Evolutionary conservation across 352 stramenopile genomes (phyloP).

Genomic region (Thraustochytrium sp.): DNA sequence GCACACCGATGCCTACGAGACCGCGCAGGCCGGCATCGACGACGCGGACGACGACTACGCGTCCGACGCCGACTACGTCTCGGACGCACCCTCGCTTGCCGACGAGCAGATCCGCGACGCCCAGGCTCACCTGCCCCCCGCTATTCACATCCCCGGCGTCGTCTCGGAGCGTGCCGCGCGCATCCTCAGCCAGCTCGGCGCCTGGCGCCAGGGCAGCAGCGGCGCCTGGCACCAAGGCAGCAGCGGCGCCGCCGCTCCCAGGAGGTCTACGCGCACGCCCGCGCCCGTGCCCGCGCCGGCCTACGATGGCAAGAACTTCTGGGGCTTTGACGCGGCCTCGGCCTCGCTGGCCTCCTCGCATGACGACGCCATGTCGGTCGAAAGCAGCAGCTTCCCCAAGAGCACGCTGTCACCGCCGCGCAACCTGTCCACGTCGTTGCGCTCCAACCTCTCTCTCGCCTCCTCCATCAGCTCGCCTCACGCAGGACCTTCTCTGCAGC

Average conservation of each 20-base stretch:
- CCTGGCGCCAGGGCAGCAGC: too few species aligned
- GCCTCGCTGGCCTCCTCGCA: neutral
- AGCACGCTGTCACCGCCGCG: too few species aligned
- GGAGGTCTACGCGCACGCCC: too few species aligned
- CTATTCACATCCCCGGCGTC: constrained; percentile 4
- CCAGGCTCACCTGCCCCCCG: neutral
- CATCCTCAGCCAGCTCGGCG: constrained; percentile 16
- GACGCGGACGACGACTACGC: neutral
- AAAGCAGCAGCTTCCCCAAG: neutral
- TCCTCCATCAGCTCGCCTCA: neutral
- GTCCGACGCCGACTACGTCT: neutral
- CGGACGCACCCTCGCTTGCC: neutral
- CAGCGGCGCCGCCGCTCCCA: too few species aligned
- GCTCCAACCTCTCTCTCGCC: neutral
- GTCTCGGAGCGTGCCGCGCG: constrained; percentile 9
- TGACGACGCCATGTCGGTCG: constrained; percentile 2
- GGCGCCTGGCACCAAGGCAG: too few species aligned
- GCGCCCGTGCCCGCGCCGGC: too few species aligned
- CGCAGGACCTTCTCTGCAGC: too few species aligned
- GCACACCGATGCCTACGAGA: constrained; percentile 20
- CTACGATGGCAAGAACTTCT: neutral
- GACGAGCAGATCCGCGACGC: neutral
- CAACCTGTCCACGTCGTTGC: too few species aligned
- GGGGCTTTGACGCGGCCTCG: neutral
- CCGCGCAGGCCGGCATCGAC: neutral